A percentile compares a stretch with the other conserved stretches of the same genome.
Conservation (phyloP, 2,329 filamentous ascomycete genomes). For the Penicillium hordei region DNA sequence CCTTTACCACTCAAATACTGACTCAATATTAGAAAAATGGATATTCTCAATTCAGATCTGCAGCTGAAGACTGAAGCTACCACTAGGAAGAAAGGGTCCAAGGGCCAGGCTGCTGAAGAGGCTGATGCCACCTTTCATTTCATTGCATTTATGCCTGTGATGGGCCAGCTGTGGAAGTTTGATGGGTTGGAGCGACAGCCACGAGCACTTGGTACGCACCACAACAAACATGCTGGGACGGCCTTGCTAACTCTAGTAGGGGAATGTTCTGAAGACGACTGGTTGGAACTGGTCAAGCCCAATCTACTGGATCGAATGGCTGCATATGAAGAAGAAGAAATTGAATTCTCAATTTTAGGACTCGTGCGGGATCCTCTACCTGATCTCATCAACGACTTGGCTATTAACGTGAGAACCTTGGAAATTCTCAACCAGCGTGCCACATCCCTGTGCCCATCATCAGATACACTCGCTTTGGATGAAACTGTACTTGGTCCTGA, state of each 20-base stretch:
- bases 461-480: conserved; percentile 9
- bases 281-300: conserved; percentile 65
- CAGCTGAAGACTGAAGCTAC: conserved; percentile 52
- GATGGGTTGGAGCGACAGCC: conserved; percentile 79
- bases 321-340: conserved; percentile 62
- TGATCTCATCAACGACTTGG: conserved; percentile 46
- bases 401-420: conserved; percentile 49
- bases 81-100: conserved; percentile 37
- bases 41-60: conserved; percentile 72
- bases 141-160: conserved; percentile 78
- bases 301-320: conserved; percentile 68
- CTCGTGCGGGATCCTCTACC: conserved; percentile 66
- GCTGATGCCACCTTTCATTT: conserved; percentile 77
- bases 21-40: conserved; percentile 61
- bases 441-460: not conserved
- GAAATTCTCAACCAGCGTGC: conserved; percentile 38
- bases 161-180: conserved; percentile 79
- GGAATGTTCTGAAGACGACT: conserved; percentile 54
- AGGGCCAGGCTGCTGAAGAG: conserved; percentile 48
- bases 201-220: conserved; percentile 56
- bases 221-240: not conserved
- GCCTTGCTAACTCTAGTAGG: conserved; percentile 28
- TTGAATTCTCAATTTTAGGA: conserved; percentile 76
- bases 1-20: conserved; percentile 1
- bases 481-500: conserved; percentile 35